Evolutionary conservation across 2,329 filamentous ascomycete genomes (phyloP), one percentile per base, ranked within the genome.

Genomic region (Ceratocystis diversiconidia): DNA sequence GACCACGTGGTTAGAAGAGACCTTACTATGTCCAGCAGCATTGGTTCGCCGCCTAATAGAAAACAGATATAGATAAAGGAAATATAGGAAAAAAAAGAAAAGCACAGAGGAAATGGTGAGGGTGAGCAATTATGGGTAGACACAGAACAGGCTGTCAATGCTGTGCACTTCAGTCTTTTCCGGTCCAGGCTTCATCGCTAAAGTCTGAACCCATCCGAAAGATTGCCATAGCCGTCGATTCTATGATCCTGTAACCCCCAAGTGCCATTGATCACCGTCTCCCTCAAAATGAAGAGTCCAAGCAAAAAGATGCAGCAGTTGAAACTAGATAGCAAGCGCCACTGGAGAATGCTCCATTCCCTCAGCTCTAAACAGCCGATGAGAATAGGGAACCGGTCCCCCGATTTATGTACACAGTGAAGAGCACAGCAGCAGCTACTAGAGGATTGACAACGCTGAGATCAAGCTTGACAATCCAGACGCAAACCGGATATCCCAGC

Each of bases 51-150:
- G 22, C 22, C 12, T 30, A 5, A n/a, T 28, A 28, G 22, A 50
- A 46, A 50, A 10, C 43, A 63, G 61, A 63, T n/a, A 62, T 50
- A 36, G 59, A 59, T 43, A 17, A 64, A 62, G 44, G 52, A 66
- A 66, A 59, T 41, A 63, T 48, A 66, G 19, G 3, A 12, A n/a
- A 57, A 57, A 62, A 66, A 62, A 30, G n/a, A 66, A 55, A 43
- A 63, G 62, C 19, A 65, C 64, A 61, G 60, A 62, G 32, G 60
- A 66, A 66, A 63, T 15, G 52, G 28, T 59, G n/a, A 59, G 25
- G 55, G 19, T 41, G 63, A 63, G 50, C 55, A 57, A 65, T 62
- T 62, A 62, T 62, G 46, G 30, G 50, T n/a, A 48, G 50, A 59
- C 48, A 66, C 36, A 59, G 61, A 61, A 59, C 55, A 36, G 55